These are phyloP conservation scores for Rhodomyrtus psidioides DNA, from an alignment of 441 rosid genomes.

Conservation along the genomic window DNA sequence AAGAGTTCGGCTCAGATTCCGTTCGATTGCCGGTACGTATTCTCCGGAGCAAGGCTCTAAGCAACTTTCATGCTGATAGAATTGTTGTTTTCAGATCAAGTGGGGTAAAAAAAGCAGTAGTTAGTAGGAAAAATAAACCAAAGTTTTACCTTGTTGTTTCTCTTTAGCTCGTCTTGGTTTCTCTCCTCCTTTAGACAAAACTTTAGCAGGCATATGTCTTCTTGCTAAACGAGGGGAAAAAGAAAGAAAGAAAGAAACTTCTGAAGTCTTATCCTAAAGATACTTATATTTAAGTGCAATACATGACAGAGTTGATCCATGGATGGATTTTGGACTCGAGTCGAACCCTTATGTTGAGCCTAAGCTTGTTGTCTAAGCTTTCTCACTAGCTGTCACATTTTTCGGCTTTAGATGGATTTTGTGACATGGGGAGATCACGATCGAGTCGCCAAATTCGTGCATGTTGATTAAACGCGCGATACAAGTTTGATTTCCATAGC, in stretches of 20 bases:
- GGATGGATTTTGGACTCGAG: neutral
- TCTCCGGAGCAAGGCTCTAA: neutral
- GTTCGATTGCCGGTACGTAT: neutral
- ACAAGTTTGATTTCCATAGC: neutral
- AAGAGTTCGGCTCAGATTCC: neutral
- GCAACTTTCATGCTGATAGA: neutral
- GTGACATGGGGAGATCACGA: neutral
- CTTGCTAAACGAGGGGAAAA: neutral
- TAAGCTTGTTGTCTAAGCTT: neutral
- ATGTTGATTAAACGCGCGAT: rapidly evolving
- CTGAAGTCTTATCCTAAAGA: neutral
- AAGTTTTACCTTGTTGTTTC: neutral
- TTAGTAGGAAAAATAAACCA: neutral
- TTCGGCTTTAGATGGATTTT: neutral
- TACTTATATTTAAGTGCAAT: neutral
- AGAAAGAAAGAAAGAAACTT: neutral
- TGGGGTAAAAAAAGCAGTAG: neutral
- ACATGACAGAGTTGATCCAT: neutral
- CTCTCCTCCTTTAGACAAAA: neutral
- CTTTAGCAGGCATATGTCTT: neutral
- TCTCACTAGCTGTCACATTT: neutral
- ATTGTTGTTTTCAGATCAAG: neutral
- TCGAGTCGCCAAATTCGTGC: neutral
- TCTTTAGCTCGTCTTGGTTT: neutral
- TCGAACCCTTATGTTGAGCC: neutral